Base-by-base conservation (phyloP, 2,329 filamentous ascomycete species). In the Sclerotinia trifoliorum region DNA sequence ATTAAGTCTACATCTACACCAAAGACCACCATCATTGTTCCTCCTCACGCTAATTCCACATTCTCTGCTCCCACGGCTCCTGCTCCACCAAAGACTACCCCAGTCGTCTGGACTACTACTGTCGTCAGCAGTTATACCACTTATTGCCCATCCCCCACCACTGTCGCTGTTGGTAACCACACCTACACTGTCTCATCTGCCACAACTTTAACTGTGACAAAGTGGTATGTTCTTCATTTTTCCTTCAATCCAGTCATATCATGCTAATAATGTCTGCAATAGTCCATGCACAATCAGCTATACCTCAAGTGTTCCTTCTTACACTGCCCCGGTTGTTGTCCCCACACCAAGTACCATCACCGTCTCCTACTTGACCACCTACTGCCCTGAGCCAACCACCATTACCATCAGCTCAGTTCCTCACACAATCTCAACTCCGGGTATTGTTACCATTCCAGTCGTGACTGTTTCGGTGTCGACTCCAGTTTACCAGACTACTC, bases 371-470 rank as follows among this genome's bases (percentile, higher is more conserved):
- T 57, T 67, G 46, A 68, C 68, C 26, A 67, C 54, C n/a, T 68
- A 60, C 17, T 46, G 58, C 64, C 67, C 70, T 21, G 48, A 44
- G 68, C 46, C 71, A 55, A 73, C 68, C 19, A 70, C 49, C 21
- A 69, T 65, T 54, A 71, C 61, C 46, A 64, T 71, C 44, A 69
- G 72, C 68, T 70, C 71, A 42, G 66, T 74, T 55, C 74, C 74
- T 68, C 71, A 66, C 29, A 54, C 61, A 21, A 70, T 71, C 15
- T 66, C 70, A 39, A 66, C 70, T 29, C 52, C 68, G 10, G 70
- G 67, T 2, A 71, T 46, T 11, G 67, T 69, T 35, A 72, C 70
- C 4, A 62, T 67, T 5, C 65, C 65, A 62, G 35, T 67, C 8
- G 68, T 70, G 8, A 69, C 69, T 13, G 60, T 69, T 49, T 67